A percentile compares a stretch with the other conserved stretches of the same genome.
Conservation (phyloP, 768 basidiomycete genomes). For the Pleurotus tuoliensis region DNA sequence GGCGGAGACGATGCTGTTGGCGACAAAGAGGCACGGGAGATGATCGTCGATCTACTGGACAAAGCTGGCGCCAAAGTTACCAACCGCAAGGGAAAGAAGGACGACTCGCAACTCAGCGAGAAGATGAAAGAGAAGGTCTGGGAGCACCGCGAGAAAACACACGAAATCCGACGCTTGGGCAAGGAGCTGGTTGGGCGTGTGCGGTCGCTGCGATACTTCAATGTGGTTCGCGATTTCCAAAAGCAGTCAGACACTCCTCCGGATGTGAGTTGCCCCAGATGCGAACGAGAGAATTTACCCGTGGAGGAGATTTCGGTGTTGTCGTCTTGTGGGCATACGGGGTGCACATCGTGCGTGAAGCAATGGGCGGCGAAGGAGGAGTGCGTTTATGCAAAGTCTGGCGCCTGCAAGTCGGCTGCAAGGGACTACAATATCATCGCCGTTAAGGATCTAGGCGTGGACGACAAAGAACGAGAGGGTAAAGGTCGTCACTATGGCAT, state of each 20-base stretch:
- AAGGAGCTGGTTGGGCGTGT: slow-evolving; percentile 90
- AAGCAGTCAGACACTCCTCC: slow-evolving; percentile 61
- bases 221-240: slow-evolving; percentile 85
- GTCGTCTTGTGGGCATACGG: slow-evolving; percentile 90
- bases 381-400: slow-evolving; percentile 70
- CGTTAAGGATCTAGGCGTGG: slow-evolving; percentile 73
- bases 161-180: slow-evolving; percentile 76
- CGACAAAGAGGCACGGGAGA: slow-evolving; percentile 70
- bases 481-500: slow-evolving; percentile 75
- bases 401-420: slow-evolving; percentile 75
- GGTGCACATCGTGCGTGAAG: slow-evolving; percentile 73
- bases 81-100: slow-evolving; percentile 44
- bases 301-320: slow-evolving; percentile 75
- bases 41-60: slow-evolving; percentile 55
- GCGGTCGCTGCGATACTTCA: slow-evolving; percentile 90
- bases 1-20: slow-evolving; percentile 58
- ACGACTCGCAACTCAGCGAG: slow-evolving; percentile 48
- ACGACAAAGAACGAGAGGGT: slow-evolving; percentile 71
- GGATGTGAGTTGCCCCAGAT: slow-evolving; percentile 59
- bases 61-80: slow-evolving; percentile 1
- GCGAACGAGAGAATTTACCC: slow-evolving; percentile 50
- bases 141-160: slow-evolving; percentile 84
- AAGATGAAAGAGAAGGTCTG: slow-evolving; percentile 62
- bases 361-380: slow-evolving; percentile 72
- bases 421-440: slow-evolving; percentile 80